Percentiles rank a stretch among this genome's conserved stretches.
phyloP scores from a whole-genome alignment of 2,329 filamentous ascomycete species.

The Monosporascus cannonballus region DNA sequence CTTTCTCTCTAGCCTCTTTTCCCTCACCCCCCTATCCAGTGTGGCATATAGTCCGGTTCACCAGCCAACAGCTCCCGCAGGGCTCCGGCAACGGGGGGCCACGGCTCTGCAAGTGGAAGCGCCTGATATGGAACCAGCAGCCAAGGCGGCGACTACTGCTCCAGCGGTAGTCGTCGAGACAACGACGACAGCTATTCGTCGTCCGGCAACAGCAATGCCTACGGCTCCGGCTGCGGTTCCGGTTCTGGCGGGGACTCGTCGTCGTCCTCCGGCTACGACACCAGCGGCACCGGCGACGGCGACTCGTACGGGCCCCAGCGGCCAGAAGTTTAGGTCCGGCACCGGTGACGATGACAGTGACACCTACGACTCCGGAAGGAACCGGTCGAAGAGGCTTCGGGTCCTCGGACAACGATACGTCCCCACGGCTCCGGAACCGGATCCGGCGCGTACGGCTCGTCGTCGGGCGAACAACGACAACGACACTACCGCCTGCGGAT shows the following conservation, averaged over 20 bases:
- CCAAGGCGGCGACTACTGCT: conserved; percentile 5
- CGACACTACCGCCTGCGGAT: conserved; percentile 13
- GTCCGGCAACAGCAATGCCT: conserved; percentile 5
- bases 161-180: not conserved
- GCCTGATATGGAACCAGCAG: conserved; percentile 18
- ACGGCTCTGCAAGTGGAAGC: conserved; percentile 23
- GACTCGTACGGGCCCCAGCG: conserved; percentile 15
- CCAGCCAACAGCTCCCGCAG: conserved; percentile 6
- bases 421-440: conserved; percentile 11
- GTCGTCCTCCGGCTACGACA: conserved; percentile 1
- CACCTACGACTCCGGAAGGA: conserved; percentile 12
- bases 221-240: conserved; percentile 4
- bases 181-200: conserved; percentile 6
- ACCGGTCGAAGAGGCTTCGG: conserved; percentile 11
- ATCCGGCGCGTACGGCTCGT: conserved; percentile 13
- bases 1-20: not conserved
- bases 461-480: not conserved
- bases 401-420: conserved; percentile 1
- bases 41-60: not conserved
- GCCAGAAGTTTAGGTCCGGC: conserved; percentile 5
- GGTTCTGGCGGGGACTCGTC: conserved; percentile 10
- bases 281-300: conserved; percentile 4
- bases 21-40: not conserved
- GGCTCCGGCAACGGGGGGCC: conserved; percentile 12
- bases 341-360: conserved; percentile 5